Base-by-base conservation (phyloP, 176 grass and related monocot genomes). In the Leersia perrieri region DNA sequence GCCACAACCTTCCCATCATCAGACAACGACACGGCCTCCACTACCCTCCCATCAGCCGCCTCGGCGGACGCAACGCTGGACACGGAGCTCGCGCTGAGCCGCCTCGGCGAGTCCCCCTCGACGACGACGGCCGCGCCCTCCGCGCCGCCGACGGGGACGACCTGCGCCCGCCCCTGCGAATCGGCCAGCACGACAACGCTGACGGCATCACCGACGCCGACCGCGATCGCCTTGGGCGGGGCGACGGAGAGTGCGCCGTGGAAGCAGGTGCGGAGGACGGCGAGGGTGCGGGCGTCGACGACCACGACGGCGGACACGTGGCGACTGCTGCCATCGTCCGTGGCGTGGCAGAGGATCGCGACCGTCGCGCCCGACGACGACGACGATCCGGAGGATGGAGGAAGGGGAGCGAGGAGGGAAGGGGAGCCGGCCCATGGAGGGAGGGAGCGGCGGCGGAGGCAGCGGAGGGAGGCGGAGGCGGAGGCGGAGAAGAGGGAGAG, bases 391-490 rank as follows among this genome's bases (percentile, higher is more conserved):
- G 81, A 45, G 29, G 90, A 75, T 13, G 65, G 11, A 25, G 92
- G 88, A 15, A 94, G 83, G 18, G 82, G 32, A 3, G 79, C 70
- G 8, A 90, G 27, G 23, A 92, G 81, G 68, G 88, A 89, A 33
- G 95, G 95, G 8, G 90, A 82, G 30, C 95, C 95, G 13, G 83
- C 80, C 95, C 95, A 97, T 1, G 90, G 88, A 2, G 95, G 95
- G 31, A 97, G 83, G 51, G 91, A 89, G 34, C 95, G 78, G 65
- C 95, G 90, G 70, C 92, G 88, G 70, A 84, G 89, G 69, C 95
- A 94, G 29, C 92, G 85, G 29, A 89, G 84, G 36, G 82, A 73
- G 18, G 77, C 85, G 33, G 86, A 68, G 5, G 84, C 7, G 45
- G 45, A 49, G 45, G 15, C 69, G 33, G 85, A 92, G 87, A 88